phyloP scores from a whole-genome alignment of 2,329 filamentous ascomycete species.

The Alternaria brassicicola region DNA sequence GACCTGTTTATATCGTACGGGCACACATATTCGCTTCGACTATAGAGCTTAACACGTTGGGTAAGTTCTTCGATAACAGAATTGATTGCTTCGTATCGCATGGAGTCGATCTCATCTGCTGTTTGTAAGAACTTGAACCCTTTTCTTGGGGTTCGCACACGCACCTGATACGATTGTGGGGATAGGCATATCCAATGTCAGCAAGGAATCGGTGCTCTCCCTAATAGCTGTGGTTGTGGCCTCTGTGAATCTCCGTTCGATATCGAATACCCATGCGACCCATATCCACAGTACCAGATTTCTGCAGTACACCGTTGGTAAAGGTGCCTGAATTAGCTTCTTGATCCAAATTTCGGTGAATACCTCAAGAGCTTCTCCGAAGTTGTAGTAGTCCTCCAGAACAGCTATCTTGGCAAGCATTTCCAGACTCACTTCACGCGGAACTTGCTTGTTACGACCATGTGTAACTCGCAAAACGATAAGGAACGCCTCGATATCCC shows the following conservation, averaged over 20 bases:
- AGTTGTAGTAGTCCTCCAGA: not conserved
- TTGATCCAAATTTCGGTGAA: not conserved
- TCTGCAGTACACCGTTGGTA: not conserved
- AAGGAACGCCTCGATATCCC: not conserved
- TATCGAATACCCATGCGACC: not conserved
- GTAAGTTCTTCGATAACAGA: not conserved
- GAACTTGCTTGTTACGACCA: not conserved
- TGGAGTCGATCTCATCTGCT: not conserved
- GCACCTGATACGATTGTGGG: not conserved
- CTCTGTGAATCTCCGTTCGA: not conserved
- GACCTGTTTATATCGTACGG: not conserved
- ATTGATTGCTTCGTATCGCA: not conserved
- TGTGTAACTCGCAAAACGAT: not conserved
- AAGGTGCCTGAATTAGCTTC: not conserved
- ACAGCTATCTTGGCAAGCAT: conserved; percentile 3
- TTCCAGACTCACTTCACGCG: not conserved
- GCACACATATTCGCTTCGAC: not conserved
- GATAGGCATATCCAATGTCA: not conserved
- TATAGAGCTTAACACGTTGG: not conserved
- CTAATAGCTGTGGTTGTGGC: not conserved
- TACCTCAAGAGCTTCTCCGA: not conserved
- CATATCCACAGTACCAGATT: conserved; percentile 1
- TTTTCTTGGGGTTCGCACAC: no score
- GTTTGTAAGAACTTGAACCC: not conserved
- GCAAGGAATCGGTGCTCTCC: not conserved